phyloP scores from a whole-genome alignment of 192 early-diverging fungal species.

The Blastocladiella britannica region DNA sequence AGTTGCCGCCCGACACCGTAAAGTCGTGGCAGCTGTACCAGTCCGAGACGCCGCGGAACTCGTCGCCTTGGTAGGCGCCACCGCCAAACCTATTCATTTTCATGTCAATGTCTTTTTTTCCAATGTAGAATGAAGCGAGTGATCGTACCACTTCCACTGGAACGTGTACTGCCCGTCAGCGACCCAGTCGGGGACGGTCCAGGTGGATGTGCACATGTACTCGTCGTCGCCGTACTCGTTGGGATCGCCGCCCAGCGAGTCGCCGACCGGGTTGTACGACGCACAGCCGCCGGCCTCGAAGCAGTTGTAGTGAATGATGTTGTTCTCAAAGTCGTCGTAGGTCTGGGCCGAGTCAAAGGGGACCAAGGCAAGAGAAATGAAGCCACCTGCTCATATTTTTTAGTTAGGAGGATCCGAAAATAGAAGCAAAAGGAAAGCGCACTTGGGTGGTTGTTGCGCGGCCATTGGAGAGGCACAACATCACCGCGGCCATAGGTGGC shows the following conservation, averaged over 20 bases:
- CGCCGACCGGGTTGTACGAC: background rate
- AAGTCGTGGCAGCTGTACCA: background rate
- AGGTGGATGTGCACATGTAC: background rate
- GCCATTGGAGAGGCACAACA: no score
- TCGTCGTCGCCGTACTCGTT: background rate
- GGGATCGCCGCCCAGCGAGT: no score
- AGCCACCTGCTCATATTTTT: no score
- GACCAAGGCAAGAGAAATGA: background rate
- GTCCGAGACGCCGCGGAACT: background rate
- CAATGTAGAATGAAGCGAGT: no score
- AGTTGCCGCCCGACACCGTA: background rate
- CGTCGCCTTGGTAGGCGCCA: background rate
- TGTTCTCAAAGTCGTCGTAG: background rate
- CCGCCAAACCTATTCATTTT: no score
- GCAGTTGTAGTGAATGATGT: background rate
- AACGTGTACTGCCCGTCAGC: background rate
- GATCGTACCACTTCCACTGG: slow-evolving; percentile 1
- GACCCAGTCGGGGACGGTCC: background rate
- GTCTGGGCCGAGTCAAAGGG: background rate
- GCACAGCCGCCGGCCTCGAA: background rate
- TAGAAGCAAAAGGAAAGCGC: no score
- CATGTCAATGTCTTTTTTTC: no score
- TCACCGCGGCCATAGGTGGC: no score
- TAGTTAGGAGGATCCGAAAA: no score
- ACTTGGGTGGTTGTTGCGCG: no score